Evolutionary conservation across 2,329 filamentous ascomycete species (phyloP).

Genomic region (Epicoccum sorghinum): DNA sequence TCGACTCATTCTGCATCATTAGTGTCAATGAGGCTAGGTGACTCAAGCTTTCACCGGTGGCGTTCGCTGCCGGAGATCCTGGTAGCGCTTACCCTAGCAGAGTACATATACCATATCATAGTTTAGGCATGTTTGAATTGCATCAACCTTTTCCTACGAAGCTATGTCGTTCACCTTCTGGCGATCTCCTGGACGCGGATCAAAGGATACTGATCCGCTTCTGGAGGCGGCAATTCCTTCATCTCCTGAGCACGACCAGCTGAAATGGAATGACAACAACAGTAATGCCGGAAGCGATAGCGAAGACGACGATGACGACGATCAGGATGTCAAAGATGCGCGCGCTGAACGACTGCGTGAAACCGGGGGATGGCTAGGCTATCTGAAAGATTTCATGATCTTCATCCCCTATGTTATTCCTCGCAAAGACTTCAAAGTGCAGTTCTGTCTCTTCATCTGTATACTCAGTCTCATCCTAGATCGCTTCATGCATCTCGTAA

Average conservation of each 20-base stretch:
- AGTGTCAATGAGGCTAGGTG: background rate
- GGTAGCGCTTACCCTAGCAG: background rate
- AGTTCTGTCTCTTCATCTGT: constrained; percentile 70
- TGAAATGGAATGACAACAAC: background rate
- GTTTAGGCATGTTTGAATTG: background rate
- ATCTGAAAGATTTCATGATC: constrained; percentile 73
- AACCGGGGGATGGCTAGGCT: constrained; percentile 76
- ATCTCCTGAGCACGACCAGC: background rate
- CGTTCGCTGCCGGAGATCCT: background rate
- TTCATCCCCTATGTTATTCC: constrained; percentile 82
- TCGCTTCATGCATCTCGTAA: constrained; percentile 73
- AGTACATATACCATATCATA: background rate
- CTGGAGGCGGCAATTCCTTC: constrained; percentile 16
- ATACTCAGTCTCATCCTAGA: constrained; percentile 68
- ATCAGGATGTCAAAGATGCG: constrained; percentile 25
- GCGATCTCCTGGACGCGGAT: constrained; percentile 11
- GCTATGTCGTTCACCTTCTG: constrained; percentile 14
- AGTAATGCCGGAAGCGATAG: background rate
- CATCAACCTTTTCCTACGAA: background rate
- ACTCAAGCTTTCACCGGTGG: background rate
- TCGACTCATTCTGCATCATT: background rate
- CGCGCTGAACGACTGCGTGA: constrained; percentile 67
- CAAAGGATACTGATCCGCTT: constrained; percentile 15
- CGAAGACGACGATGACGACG: constrained; percentile 45
- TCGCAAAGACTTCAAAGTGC: constrained; percentile 65